phyloP scores from a whole-genome alignment of 2,329 filamentous ascomycete genomes.

The Pleurostoma richardsiae region DNA sequence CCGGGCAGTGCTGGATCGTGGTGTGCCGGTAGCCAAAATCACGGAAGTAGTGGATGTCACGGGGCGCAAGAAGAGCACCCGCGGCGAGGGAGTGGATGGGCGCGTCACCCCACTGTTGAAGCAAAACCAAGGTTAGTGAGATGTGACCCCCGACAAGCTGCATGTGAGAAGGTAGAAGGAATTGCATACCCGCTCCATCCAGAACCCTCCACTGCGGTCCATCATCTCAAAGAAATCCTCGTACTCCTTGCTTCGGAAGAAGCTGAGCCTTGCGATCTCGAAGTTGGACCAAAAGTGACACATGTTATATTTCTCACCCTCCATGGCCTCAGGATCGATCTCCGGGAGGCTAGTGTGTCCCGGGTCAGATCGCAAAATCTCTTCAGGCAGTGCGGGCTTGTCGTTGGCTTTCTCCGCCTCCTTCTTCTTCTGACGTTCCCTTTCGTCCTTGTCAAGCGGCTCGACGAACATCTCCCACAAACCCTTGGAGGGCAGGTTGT shows the following conservation, averaged over 20 bases:
- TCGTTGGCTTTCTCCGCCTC: conserved; percentile 59
- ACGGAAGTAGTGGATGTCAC: conserved; percentile 96
- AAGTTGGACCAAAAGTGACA: conserved; percentile 99
- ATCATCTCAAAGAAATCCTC: conserved; percentile 99
- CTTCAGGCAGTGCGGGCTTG: conserved; percentile 69
- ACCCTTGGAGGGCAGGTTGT: conserved; percentile 86
- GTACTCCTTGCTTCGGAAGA: conserved; percentile 96
- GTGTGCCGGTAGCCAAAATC: conserved; percentile 98
- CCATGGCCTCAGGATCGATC: conserved; percentile 90
- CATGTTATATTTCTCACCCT: conserved; percentile 98
- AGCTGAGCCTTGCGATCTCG: conserved; percentile 90
- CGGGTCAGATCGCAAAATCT: conserved; percentile 73
- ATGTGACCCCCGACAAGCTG: not conserved
- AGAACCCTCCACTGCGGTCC: conserved; percentile 96
- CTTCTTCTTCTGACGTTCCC: conserved; percentile 40
- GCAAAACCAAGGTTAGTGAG: conserved; percentile 24
- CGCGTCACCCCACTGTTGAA: conserved; percentile 85
- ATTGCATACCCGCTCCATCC: conserved; percentile 84
- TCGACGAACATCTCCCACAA: conserved; percentile 99
- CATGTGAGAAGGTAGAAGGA: conserved; percentile 2
- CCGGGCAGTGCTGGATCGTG: conserved; percentile 96
- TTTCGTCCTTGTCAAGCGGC: conserved; percentile 62
- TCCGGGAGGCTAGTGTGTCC: conserved; percentile 66
- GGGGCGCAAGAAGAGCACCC: conserved; percentile 73
- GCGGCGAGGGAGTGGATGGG: conserved; percentile 97